Conservation (phyloP, 2,329 filamentous ascomycete genomes). For the Helotiales sp. region DNA sequence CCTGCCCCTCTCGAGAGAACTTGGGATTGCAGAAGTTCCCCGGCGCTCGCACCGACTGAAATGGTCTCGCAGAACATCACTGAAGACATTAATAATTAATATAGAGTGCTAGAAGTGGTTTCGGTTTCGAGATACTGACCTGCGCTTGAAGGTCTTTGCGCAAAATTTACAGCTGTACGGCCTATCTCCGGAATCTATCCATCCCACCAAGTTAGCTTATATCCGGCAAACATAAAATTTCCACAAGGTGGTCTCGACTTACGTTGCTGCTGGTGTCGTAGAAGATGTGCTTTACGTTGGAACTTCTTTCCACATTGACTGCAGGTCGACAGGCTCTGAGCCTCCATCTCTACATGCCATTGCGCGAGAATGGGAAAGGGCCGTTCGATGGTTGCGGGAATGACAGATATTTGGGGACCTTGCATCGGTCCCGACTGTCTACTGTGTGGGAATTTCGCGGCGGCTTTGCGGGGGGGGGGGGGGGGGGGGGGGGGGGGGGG, state of each 20-base stretch:
- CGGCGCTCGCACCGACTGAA: constrained; percentile 42
- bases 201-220: constrained; percentile 9
- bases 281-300: constrained; percentile 43
- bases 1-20: constrained; percentile 41
- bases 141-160: constrained; percentile 44
- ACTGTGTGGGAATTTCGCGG: constrained; percentile 18
- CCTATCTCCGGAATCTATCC: constrained; percentile 40
- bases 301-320: constrained; percentile 44
- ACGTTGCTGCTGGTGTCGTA: constrained; percentile 44
- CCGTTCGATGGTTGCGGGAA: constrained; percentile 18
- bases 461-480: constrained; percentile 14
- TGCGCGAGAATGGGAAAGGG: constrained; percentile 14
- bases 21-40: constrained; percentile 40
- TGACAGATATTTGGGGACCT: constrained; percentile 18
- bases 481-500: too few relatives aligned
- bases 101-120: not conserved
- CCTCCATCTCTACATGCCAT: constrained; percentile 39
- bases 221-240: not conserved
- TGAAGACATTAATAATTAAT: constrained; percentile 20
- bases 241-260: constrained; percentile 20
- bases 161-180: constrained; percentile 44
- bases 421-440: constrained; percentile 14
- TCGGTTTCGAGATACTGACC: constrained; percentile 27
- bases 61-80: constrained; percentile 44
- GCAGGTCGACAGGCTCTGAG: constrained; percentile 43